Evolutionary conservation across 345 rosid genomes (phyloP), one percentile per base, ranked within the genome.

Genomic region (Eucalyptus sideroxylon): DNA sequence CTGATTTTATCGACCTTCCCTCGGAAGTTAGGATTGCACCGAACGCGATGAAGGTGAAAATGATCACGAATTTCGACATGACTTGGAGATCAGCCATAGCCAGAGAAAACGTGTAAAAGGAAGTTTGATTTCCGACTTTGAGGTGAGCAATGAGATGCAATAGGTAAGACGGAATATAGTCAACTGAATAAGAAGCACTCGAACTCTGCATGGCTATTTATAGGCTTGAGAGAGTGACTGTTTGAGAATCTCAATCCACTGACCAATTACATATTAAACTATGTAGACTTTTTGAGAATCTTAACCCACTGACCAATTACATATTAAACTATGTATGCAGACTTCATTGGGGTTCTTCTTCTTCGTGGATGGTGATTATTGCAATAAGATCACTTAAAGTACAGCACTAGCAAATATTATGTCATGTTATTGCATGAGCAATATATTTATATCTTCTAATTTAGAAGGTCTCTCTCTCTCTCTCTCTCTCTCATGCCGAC

Each of bases 1-100:
- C 26, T 3, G 91, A 89, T 88, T 90, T 94, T 12, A 95, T 14
- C 50, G 27, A 53, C 90, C 96, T 92, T 69, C 91, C 95, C 80
- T 91, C 90, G 4, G 86, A 86, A 27, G 81, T 87, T 40, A 89
- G 77, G 90, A 91, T 23, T 87, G 89, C 92, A 77, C 67, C 85
- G 90, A 50, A 88, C 50, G 80, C 47, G 44, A 92, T 4, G 30
- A 92, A 49, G 23, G 91, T 89, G 87, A 93, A 82, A 89, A 91
- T 67, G 50, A 90, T 60, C 69, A 50, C 88, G 40, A 15, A 88
- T 85, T 72, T 86, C 16, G 40, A 42, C 14, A 89, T 85, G 87
- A 86, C 12, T 12, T 11, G 88, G 42, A 69, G 44, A 72, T 87
- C 87, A 40, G 93, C 93, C 94, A 91, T 93, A 23, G 69, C 47